Evolutionary conservation across 1,284 basidiomycete species (phyloP), one percentile per base, ranked within the genome.

Genomic region (Porodaedalea pini): DNA sequence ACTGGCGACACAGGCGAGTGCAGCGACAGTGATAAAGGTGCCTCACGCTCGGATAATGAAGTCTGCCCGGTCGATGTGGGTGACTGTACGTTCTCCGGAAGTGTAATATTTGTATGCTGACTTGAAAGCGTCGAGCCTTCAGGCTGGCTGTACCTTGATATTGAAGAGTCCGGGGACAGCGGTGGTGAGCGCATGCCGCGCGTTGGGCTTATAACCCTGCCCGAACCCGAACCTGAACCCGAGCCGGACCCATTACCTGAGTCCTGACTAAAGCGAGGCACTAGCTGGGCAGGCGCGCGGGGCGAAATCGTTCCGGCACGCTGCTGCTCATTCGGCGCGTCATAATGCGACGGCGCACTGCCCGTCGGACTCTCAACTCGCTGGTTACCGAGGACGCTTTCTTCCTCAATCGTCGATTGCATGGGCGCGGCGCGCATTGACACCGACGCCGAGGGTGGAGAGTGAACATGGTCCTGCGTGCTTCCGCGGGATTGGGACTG

Each of bases 141-240:
- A 29, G 58, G 45, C 69, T 68, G 25, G 60, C 64, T 27, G 63
- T 66, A 56, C 15, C 32, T 31, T 15, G 55, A 57, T 36, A 43
- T 50, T 25, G 41, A 41, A n/a, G 51, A 52, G 3, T 57, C 32
- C 31, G 50, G 50, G 2, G 56, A 49, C 17, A 51, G 34, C 27
- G 36, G 40, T n/a, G 58, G 58, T 15, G 52, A 55, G 51, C 41
- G 44, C 29, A 29, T 25, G 4, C 31, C 23, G 17, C 57, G 25
- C 7, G 51, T 34, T 29, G 57, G 57, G 41, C 51, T 58, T 15
- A 39, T 40, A 23, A 47, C 41, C 10, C 40, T 39, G n/a, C 40
- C 43, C 3, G 50, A 19, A 36, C 31, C 50, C 17, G 50, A 34
- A 27, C 34, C 36, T 19, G 44, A 50, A 17, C 40, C 31, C 29